phyloP scores from a whole-genome alignment of 2,329 filamentous ascomycete species.

The Aquanectria penicillioides region DNA sequence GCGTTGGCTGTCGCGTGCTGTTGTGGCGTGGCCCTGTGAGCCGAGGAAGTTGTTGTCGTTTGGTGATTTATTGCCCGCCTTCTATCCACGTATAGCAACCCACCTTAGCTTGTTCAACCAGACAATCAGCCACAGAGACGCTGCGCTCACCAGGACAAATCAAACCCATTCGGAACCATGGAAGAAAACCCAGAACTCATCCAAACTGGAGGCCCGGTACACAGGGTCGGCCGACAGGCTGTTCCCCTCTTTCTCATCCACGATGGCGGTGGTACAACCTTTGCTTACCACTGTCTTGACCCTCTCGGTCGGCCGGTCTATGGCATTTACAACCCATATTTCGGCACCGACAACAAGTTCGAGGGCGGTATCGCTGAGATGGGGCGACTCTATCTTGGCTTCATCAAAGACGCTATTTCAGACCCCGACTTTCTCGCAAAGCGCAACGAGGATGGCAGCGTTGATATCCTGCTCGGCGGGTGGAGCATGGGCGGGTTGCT shows the following conservation, averaged over 20 bases:
- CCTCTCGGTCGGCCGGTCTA: conserved; percentile 60
- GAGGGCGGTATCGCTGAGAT: conserved; percentile 64
- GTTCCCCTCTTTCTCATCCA: conserved; percentile 67
- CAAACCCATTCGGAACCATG: too few relatives aligned
- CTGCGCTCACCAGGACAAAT: too few relatives aligned
- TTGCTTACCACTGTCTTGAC: conserved; percentile 65
- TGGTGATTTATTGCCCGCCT: too few relatives aligned
- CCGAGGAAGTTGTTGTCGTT: too few relatives aligned
- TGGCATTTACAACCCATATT: conserved; percentile 65
- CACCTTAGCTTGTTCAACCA: too few relatives aligned
- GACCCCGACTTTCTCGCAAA: conserved; percentile 41
- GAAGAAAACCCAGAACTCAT: conserved; percentile 46
- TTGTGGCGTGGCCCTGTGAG: too few relatives aligned
- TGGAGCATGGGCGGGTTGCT: conserved; percentile 66
- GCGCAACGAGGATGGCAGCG: conserved; percentile 40
- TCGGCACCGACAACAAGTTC: conserved; percentile 58
- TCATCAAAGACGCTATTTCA: conserved; percentile 53
- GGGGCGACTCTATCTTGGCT: conserved; percentile 59
- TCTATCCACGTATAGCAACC: too few relatives aligned
- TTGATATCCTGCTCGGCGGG: conserved; percentile 61
- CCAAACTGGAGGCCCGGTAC: conserved; percentile 47
- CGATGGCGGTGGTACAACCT: conserved; percentile 70
- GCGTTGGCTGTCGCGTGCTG: too few relatives aligned
- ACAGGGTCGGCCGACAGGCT: conserved; percentile 27
- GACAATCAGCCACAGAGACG: too few relatives aligned